A percentile compares a stretch with the other conserved stretches of the same genome.
These are phyloP conservation scores for Lactarius tabidus DNA, from an alignment of 768 basidiomycete genomes.

Conservation along the genomic window DNA sequence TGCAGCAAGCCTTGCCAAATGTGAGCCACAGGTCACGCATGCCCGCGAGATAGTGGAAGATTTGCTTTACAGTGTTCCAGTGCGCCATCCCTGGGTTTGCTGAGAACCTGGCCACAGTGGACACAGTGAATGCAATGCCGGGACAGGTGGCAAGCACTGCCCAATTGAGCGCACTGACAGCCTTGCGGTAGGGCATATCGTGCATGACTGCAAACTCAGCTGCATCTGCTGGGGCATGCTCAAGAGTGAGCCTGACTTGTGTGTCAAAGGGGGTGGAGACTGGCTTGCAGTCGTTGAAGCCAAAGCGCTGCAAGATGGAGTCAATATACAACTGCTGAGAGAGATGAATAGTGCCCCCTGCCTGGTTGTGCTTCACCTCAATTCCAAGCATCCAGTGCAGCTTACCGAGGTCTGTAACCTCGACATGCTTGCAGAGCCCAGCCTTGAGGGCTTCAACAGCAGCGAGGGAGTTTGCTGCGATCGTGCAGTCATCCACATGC, in stretches of 20 bases:
- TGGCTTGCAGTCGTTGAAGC: conserved; percentile 26
- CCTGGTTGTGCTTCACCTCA: conserved; percentile 15
- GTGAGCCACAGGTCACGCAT: not conserved
- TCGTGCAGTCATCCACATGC: conserved; percentile 31
- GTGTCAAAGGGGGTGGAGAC: conserved; percentile 21
- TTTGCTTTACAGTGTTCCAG: not conserved
- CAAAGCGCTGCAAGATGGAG: conserved; percentile 29
- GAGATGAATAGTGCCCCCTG: conserved; percentile 25
- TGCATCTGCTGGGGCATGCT: not conserved
- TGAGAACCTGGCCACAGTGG: not conserved
- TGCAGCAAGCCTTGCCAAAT: conserved; percentile 24
- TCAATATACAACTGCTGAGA: conserved; percentile 30
- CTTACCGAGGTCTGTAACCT: conserved; percentile 26
- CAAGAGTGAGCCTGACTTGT: not conserved
- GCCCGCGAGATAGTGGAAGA: not conserved
- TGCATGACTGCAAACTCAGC: not conserved
- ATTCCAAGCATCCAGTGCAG: no score
- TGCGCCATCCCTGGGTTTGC: not conserved
- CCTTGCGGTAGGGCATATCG: not conserved
- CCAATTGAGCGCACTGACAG: not conserved
- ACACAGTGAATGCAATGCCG: no score
- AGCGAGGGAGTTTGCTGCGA: conserved; percentile 27
- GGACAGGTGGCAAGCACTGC: not conserved
- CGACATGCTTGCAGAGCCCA: conserved; percentile 30
- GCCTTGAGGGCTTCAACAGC: conserved; percentile 22